A percentile compares a stretch with the other conserved stretches of the same genome.
Evolutionary conservation across 148 eudicot species (phyloP).

Genomic region (Talinum fruticosum): DNA sequence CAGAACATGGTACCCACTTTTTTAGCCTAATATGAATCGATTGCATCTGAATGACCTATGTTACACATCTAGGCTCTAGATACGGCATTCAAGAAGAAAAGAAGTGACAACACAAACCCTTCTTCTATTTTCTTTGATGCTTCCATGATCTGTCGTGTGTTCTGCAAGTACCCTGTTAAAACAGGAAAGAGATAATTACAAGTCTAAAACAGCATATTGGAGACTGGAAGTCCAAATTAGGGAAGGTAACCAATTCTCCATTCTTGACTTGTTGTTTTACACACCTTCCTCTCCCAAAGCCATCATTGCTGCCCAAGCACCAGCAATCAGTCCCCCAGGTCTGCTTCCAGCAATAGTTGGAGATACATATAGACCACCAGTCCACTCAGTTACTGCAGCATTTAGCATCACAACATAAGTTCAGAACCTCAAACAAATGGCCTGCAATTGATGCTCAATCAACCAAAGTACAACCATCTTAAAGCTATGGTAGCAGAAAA

Average conservation of each 20-base stretch:
- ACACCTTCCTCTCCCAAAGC: conserved; percentile 85
- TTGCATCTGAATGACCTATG: background rate
- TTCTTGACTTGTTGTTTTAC: background rate
- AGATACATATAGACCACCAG: conserved; percentile 97
- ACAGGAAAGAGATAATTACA: background rate
- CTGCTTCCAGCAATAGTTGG: conserved; percentile 99
- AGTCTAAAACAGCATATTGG: background rate
- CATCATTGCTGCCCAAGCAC: conserved; percentile 99
- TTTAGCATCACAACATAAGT: conserved; percentile 14
- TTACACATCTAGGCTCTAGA: background rate
- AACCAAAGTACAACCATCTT: background rate
- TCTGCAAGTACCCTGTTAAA: conserved; percentile 73
- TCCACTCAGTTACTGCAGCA: conserved; percentile 92
- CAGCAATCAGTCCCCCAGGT: conserved; percentile 93
- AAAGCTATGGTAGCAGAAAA: background rate
- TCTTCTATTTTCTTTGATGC: conserved; percentile 76
- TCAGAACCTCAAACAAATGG: background rate
- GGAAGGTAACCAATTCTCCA: background rate
- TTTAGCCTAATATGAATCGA: background rate
- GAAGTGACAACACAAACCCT: conserved; percentile 47
- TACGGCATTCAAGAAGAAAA: background rate
- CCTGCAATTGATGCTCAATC: background rate
- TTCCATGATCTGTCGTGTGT: conserved; percentile 87
- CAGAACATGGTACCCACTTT: background rate
- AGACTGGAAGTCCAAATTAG: background rate